A percentile compares a stretch with the other conserved stretches of the same genome.
Evolutionary conservation across 1,284 basidiomycete species (phyloP).

Genomic region (Mycosarcoma mackinlayi): DNA sequence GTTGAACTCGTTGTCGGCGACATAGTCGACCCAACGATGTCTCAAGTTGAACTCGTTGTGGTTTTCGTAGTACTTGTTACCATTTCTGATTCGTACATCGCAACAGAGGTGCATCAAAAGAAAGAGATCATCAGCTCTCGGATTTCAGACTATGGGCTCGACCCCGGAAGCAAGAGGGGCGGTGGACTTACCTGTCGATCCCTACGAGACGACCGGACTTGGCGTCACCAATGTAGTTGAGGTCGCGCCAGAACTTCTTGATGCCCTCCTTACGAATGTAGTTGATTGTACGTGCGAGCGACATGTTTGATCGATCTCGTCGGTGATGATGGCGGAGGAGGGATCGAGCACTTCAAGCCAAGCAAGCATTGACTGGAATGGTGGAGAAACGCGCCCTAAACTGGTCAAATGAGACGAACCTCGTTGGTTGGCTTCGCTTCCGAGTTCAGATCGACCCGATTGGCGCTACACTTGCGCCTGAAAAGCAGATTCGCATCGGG

Average conservation of each 20-base stretch:
- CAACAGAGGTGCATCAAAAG: too few relatives aligned
- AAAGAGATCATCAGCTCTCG: too few relatives aligned
- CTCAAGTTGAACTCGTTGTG: slow-evolving; percentile 60
- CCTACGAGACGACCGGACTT: slow-evolving; percentile 66
- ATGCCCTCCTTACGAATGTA: slow-evolving; percentile 62
- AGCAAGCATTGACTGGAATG: not conserved
- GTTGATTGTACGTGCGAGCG: slow-evolving; percentile 62
- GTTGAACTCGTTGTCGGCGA: slow-evolving; percentile 60
- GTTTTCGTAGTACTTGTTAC: slow-evolving; percentile 68
- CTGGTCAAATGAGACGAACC: not conserved
- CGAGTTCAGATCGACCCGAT: slow-evolving; percentile 19
- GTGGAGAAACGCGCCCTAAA: too few relatives aligned
- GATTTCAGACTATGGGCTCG: too few relatives aligned
- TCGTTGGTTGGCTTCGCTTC: slow-evolving; percentile 18
- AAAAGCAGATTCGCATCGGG: not conserved
- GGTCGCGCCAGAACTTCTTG: slow-evolving; percentile 63
- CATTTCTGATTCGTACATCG: slow-evolving; percentile 54
- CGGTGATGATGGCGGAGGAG: not conserved
- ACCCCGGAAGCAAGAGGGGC: too few relatives aligned
- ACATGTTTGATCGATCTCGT: slow-evolving; percentile 36
- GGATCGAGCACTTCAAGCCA: too few relatives aligned
- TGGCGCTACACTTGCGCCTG: too few relatives aligned
- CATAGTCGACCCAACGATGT: slow-evolving; percentile 66
- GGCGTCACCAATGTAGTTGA: slow-evolving; percentile 67
- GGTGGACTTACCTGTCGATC: slow-evolving; percentile 59